Evolutionary conservation across 2,329 filamentous ascomycete genomes (phyloP), one percentile per base, ranked within the genome.

Genomic region (Paecilomyces variotii): DNA sequence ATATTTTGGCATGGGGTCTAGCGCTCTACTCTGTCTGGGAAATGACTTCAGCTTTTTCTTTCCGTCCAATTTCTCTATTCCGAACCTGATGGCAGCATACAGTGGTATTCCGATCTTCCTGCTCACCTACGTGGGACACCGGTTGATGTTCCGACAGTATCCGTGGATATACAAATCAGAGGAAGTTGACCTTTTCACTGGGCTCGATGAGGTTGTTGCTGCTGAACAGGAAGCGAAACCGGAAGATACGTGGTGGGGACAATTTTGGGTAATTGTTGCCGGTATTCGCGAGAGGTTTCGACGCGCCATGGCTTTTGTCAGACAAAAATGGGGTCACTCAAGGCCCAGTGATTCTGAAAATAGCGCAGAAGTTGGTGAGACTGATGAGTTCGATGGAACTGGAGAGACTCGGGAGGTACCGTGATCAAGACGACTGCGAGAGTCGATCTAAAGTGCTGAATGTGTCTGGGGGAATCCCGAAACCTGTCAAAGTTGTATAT

Each of bases 1-100:
- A 0, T 90, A 80, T 66, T 73, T 82, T 57, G 79, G 81, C 9
- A 80, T 90, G 1, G 69, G 81, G 12, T 69, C 69, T 5, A 66
- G 67, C 0, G 68, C 84, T 26, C 81, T 90, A 56, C 77, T 92
- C n/a, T 84, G 81, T 1, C 73, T 92, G 2, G 86, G 89, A 64
- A 90, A 90, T 65, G 89, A 88, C 1, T 93, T 91, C 73, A 82
- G 86, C 45, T 82, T 88, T 12, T 92, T 93, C 70, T 62, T 62
- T 56, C 60, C 60, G 9, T 60, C 56, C 28, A 55, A 62, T 34
- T 62, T 56, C 56, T 58, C 78, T 14, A 81, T 80, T 0, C 77
- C 80, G 4, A 79, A 79, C 65, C 94, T 94, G 65, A 74, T 87
- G 63, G 86, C 84, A 0, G 79, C 83, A 0, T 88, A 88, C 64